Evolutionary conservation across 2,329 filamentous ascomycete species (phyloP).

Genomic region (Colletotrichum lini): DNA sequence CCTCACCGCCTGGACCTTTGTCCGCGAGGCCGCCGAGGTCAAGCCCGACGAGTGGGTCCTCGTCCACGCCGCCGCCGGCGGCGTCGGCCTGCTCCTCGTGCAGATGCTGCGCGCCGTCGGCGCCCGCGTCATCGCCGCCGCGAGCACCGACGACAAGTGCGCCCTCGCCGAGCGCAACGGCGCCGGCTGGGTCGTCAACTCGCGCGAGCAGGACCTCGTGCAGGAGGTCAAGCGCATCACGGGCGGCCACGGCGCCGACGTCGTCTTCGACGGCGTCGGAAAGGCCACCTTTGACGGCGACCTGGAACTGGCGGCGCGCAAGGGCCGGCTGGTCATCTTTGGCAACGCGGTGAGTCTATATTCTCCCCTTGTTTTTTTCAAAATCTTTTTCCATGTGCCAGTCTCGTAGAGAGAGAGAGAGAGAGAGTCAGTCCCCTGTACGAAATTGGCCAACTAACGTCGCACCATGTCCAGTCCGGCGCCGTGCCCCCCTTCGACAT

Average conservation of each 20-base stretch:
- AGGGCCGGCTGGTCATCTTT: constrained; percentile 84
- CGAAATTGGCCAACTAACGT: too few relatives aligned
- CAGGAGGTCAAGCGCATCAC: constrained; percentile 78
- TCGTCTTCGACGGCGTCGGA: constrained; percentile 89
- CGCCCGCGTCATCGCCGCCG: constrained; percentile 85
- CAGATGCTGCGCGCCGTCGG: constrained; percentile 82
- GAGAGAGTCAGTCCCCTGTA: too few relatives aligned
- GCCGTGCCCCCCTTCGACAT: constrained; percentile 78
- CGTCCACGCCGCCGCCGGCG: constrained; percentile 88
- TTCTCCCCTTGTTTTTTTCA: too few relatives aligned
- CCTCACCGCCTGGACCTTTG: constrained; percentile 84
- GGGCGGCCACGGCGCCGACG: constrained; percentile 78
- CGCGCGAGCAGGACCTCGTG: constrained; percentile 71
- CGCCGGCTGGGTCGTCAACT: constrained; percentile 81
- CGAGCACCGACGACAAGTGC: constrained; percentile 80
- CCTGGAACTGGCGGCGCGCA: constrained; percentile 80
- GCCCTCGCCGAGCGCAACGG: constrained; percentile 78
- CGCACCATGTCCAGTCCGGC: constrained; percentile 64
- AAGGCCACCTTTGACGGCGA: constrained; percentile 87
- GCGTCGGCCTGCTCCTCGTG: constrained; percentile 81
- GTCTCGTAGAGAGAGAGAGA: too few relatives aligned
- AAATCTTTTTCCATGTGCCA: too few relatives aligned
- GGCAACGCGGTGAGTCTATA: constrained; percentile 78
- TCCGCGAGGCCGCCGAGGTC: constrained; percentile 83
- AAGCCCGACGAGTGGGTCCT: constrained; percentile 85